A percentile compares a stretch with the other conserved stretches of the same genome.
These are phyloP conservation scores for Gillenia trifoliata DNA, from an alignment of 306 rosid genomes.

Conservation along the genomic window DNA sequence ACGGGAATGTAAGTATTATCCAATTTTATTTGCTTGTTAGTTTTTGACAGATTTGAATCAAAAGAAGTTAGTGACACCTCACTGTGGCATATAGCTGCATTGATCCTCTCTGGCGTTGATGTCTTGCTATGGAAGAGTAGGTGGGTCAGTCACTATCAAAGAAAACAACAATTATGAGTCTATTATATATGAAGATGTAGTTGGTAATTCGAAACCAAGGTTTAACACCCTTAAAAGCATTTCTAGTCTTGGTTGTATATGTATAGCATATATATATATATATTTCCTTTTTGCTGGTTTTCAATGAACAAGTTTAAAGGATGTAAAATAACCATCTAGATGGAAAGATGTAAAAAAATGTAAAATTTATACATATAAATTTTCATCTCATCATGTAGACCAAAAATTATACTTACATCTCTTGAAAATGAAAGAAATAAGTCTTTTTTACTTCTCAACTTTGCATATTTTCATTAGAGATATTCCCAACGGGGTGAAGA, in stretches of 20 bases:
- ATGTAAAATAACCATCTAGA: no score
- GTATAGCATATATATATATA: no score
- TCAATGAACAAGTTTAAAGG: no score
- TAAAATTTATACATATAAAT: no score
- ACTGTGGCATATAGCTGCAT: neutral
- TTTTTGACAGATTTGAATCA: constrained; percentile 6
- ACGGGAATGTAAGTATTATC: no score
- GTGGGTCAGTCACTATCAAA: neutral
- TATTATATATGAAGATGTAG: no score
- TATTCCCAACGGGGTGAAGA: neutral
- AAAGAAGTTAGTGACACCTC: constrained; percentile 32
- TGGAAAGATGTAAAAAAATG: no score
- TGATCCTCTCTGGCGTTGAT: constrained; percentile 20
- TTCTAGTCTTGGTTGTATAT: neutral
- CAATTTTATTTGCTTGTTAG: neutral
- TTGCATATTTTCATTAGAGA: neutral
- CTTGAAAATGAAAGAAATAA: no score
- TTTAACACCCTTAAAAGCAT: neutral
- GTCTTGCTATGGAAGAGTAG: neutral
- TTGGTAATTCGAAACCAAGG: neutral
- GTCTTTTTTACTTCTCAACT: neutral
- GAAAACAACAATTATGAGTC: neutral
- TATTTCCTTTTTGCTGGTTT: no score
- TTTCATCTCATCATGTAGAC: neutral
- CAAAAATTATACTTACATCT: neutral